phyloP scores from a whole-genome alignment of 2,329 filamentous ascomycete genomes.

The Phaeoacremonium minimum region DNA sequence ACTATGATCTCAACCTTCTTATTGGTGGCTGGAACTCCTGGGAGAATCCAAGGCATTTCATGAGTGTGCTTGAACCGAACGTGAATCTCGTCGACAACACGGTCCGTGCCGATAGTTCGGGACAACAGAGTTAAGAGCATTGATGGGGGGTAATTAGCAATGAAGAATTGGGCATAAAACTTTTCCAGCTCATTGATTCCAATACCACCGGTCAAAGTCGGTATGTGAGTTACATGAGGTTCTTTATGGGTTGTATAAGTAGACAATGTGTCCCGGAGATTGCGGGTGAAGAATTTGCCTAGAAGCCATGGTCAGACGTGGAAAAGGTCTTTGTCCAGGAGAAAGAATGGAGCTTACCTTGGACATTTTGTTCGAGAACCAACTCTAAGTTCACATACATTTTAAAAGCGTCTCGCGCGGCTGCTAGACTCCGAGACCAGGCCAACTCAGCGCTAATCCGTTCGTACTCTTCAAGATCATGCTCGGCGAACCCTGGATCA shows the following conservation, averaged over 20 bases:
- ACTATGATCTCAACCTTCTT: constrained; percentile 50
- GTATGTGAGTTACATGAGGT: constrained; percentile 66
- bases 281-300: constrained; percentile 52
- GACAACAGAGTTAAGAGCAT: constrained; percentile 57
- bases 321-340: background rate
- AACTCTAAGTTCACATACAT: constrained; percentile 56
- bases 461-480: constrained; percentile 64
- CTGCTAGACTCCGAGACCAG: constrained; percentile 60
- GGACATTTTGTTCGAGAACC: constrained; percentile 62
- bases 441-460: constrained; percentile 60
- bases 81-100: constrained; percentile 61
- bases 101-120: constrained; percentile 59
- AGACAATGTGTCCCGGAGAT: constrained; percentile 56
- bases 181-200: constrained; percentile 52
- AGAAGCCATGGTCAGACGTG: background rate
- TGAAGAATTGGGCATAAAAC: constrained; percentile 65
- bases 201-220: constrained; percentile 61
- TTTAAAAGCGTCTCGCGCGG: constrained; percentile 59
- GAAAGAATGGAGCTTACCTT: constrained; percentile 35
- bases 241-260: constrained; percentile 56
- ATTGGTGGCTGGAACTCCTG: constrained; percentile 52
- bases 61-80: constrained; percentile 53
- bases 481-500: constrained; percentile 66
- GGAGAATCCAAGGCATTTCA: constrained; percentile 57
- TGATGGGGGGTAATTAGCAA: constrained; percentile 57